Evolutionary conservation across 2,329 filamentous ascomycete genomes (phyloP).

Genomic region (Ophiostoma sp.): DNA sequence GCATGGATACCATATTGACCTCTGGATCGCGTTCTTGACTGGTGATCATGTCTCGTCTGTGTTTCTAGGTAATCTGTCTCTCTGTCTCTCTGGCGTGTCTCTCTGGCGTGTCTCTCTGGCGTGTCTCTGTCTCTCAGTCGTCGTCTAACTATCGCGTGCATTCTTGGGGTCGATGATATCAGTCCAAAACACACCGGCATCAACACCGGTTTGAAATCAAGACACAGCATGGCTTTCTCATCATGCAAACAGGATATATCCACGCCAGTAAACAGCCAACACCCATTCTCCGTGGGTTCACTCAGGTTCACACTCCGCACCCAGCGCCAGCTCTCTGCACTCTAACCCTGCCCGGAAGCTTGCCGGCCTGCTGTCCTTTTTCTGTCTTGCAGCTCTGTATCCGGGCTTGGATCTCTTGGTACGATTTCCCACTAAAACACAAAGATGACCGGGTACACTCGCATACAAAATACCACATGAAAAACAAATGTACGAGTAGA

Average conservation of each 20-base stretch:
- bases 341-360: background rate
- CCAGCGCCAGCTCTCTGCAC: background rate
- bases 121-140: background rate
- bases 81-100: background rate
- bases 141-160: background rate
- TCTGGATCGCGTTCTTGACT: conserved; percentile 13
- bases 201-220: background rate
- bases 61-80: too few species aligned
- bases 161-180: background rate
- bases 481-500: too few species aligned
- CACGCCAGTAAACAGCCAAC: too few species aligned
- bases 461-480: too few species aligned
- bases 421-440: background rate
- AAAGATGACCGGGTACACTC: too few species aligned
- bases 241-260: background rate
- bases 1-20: conserved; percentile 7
- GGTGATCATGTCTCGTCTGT: conserved; percentile 10
- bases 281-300: too few species aligned
- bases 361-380: conserved; percentile 8
- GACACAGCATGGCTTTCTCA: background rate
- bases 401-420: conserved; percentile 3
- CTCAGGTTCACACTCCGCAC: background rate
- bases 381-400: background rate
- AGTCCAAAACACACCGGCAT: too few species aligned
- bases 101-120: background rate